Base-by-base conservation (phyloP, 2,329 filamentous ascomycete genomes). In the Fusarium decemcellulare region DNA sequence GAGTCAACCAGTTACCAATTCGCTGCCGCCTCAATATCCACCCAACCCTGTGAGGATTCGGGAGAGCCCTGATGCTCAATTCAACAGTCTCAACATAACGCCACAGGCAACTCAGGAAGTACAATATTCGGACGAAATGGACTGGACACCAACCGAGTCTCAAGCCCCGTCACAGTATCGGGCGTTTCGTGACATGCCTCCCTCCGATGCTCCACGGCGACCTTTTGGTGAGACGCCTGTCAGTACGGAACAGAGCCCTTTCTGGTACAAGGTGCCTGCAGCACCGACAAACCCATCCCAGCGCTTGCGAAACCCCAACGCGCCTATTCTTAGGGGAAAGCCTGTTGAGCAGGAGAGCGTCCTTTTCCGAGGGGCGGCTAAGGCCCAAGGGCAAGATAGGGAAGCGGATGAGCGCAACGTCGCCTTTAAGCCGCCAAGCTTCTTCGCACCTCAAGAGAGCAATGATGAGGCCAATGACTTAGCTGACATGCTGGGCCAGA, bases 251-350 rank as follows among this genome's bases (percentile, higher is more conserved):
- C 66, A 80, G 14, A 84, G 81, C 2, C 88, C 90, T 2, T 94
- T 94, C 74, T 91, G 89, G 84, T 92, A 89, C 79, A 89, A 87
- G 61, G 85, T 94, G 4, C 92, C 92, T 5, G 85, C 90, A 1
- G 90, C 91, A 2, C 92, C 92, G 14, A 87, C 85, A 14, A 87
- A 86, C n/a, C 90, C 91, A 23, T 90, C 90, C 3, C 87, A 90
- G 42, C 84, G 85, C 44, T 78, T 89, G 8, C 84, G 88, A 34
- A 92, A 92, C 63, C 90, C 87, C 6, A 88, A 86, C 63, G 82
- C 84, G 37, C 85, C 88, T 0, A 79, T 86, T 2, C 80, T 91
- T 29, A 81, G 82, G 55, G 83, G 75, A 72, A 86, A 77, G 71
- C 84, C 75, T 42, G 83, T 65, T 34, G 81, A 78, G 75, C 83